Evolutionary conservation across 768 basidiomycete genomes (phyloP).

Genomic region (Kwoniella dejecticola): DNA sequence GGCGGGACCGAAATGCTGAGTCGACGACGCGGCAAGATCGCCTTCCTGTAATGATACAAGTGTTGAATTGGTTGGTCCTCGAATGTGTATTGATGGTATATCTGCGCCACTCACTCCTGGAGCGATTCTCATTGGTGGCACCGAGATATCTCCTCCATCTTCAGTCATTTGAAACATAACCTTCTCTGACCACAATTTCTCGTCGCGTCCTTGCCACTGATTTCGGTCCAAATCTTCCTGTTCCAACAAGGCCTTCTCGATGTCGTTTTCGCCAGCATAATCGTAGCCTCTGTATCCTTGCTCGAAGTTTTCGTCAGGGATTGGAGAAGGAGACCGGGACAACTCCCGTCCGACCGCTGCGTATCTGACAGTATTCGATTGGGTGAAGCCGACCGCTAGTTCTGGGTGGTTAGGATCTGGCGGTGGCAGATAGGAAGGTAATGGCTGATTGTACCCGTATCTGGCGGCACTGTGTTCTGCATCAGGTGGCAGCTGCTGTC

Average conservation of each 20-base stretch:
- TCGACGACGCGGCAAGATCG: slow-evolving; percentile 25
- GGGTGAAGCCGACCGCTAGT: slow-evolving; percentile 32
- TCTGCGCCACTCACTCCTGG: background rate
- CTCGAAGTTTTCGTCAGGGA: slow-evolving; percentile 24
- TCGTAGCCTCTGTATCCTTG: slow-evolving; percentile 3
- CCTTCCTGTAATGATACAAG: background rate
- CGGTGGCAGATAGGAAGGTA: slow-evolving; percentile 33
- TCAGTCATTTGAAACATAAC: background rate
- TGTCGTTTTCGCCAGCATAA: slow-evolving; percentile 16
- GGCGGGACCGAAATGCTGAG: slow-evolving; percentile 54
- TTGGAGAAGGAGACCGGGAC: slow-evolving; percentile 30
- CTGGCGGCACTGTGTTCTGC: background rate
- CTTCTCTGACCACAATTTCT: slow-evolving; percentile 29
- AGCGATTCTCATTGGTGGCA: slow-evolving; percentile 24
- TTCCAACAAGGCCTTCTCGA: slow-evolving; percentile 33
- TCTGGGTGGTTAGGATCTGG: slow-evolving; percentile 47
- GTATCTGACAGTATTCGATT: slow-evolving; percentile 33
- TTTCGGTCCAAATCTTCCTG: slow-evolving; percentile 1
- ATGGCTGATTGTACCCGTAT: slow-evolving; percentile 20
- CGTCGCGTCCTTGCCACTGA: background rate
- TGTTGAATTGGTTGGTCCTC: slow-evolving; percentile 19
- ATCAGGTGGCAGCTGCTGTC: slow-evolving; percentile 7
- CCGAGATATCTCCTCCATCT: slow-evolving; percentile 35
- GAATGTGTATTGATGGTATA: slow-evolving; percentile 26
- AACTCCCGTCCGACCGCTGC: slow-evolving; percentile 3